A percentile compares a stretch with the other conserved stretches of the same genome.
Conservation (phyloP, 371 early-diverging fungal species). For the Mucor mucedo region DNA sequence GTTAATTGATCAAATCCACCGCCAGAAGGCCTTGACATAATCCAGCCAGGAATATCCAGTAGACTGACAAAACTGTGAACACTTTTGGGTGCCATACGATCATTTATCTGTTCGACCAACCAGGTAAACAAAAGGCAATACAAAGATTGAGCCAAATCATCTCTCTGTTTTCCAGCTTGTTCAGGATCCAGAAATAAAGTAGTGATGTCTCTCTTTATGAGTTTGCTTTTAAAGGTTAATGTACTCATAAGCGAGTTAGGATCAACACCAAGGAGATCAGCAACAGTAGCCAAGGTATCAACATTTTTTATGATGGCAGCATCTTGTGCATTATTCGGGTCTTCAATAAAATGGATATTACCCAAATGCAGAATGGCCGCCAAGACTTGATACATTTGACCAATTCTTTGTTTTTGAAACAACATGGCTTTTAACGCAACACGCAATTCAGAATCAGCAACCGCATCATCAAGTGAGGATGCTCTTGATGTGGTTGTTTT, state of each 20-base stretch:
- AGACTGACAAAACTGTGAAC: slow-evolving; percentile 71
- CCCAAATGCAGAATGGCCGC: slow-evolving; percentile 90
- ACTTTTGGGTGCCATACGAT: slow-evolving; percentile 66
- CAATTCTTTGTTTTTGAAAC: slow-evolving; percentile 73
- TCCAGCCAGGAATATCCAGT: slow-evolving; percentile 67
- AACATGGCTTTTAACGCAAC: slow-evolving; percentile 80
- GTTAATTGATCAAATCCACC: slow-evolving; percentile 75
- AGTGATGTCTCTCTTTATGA: slow-evolving; percentile 81
- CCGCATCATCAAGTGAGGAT: slow-evolving; percentile 55
- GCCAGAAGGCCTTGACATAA: slow-evolving; percentile 5
- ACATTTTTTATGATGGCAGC: slow-evolving; percentile 73
- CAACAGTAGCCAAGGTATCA: slow-evolving; percentile 71
- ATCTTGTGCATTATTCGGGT: slow-evolving; percentile 64
- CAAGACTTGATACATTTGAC: slow-evolving; percentile 83
- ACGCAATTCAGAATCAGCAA: slow-evolving; percentile 69
- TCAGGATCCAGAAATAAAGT: slow-evolving; percentile 83
- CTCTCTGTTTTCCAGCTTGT: slow-evolving; percentile 75
- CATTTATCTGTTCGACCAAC: slow-evolving; percentile 87
- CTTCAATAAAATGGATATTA: slow-evolving; percentile 81
- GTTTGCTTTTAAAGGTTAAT: slow-evolving; percentile 80
- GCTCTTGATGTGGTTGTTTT: slow-evolving; percentile 44
- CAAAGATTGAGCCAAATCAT: slow-evolving; percentile 75
- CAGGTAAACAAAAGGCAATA: slow-evolving; percentile 84
- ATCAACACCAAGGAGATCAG: slow-evolving; percentile 86
- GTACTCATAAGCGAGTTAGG: slow-evolving; percentile 73